Conservation (phyloP, 768 basidiomycete genomes). For the Leucosporidium scottii region DNA sequence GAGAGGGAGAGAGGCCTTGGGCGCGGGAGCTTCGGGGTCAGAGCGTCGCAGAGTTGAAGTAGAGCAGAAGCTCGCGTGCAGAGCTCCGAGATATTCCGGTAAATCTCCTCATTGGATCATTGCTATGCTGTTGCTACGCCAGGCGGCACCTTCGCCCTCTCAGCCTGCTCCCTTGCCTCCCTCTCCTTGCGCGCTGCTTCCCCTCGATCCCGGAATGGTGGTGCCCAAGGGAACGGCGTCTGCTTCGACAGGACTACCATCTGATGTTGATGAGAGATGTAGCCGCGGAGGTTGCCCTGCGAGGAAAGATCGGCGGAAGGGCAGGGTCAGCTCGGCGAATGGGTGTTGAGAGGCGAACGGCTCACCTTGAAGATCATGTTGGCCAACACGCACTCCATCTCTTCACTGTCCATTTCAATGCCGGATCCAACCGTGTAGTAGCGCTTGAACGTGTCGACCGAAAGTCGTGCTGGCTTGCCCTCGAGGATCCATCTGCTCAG, state of each 20-base stretch:
- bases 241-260: conserved; percentile 83
- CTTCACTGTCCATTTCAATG: conserved; percentile 55
- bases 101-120: neutral
- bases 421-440: conserved; percentile 10
- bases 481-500: conserved; percentile 66
- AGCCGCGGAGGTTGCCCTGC: conserved; percentile 77
- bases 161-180: conserved; percentile 1
- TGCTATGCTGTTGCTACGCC: neutral
- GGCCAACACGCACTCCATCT: conserved; percentile 66
- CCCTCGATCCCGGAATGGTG: neutral
- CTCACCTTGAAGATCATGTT: conserved; percentile 79
- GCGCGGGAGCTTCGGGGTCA: too few relatives aligned
- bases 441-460: conserved; percentile 62
- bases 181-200: neutral
- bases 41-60: too few relatives aligned
- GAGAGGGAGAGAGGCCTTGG: too few relatives aligned
- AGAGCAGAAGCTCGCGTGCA: too few relatives aligned
- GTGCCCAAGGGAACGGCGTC: conserved; percentile 41
- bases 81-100: too few relatives aligned
- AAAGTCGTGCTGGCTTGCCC: conserved; percentile 67
- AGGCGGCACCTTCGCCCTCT: neutral
- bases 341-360: conserved; percentile 9
- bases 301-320: too few relatives aligned
- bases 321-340: neutral
- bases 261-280: conserved; percentile 91